phyloP scores from a whole-genome alignment of 257 asterid genomes.

The Phtheirospermum japonicum region DNA sequence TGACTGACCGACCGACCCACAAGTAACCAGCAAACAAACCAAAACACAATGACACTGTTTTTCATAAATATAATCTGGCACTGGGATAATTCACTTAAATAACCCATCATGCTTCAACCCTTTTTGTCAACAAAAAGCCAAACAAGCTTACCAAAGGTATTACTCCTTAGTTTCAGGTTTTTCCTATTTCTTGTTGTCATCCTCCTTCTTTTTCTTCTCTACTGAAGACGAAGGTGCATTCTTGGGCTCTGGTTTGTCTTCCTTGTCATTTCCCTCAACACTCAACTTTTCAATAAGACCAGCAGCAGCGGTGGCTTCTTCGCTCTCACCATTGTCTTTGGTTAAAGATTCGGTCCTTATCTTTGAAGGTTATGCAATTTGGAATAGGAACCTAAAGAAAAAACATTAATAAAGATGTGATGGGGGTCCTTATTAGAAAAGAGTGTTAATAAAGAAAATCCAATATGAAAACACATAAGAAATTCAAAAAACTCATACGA shows the following conservation, averaged over 20 bases:
- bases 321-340: slow-evolving; percentile 36
- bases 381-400: slow-evolving; percentile 7
- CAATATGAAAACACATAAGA: no score
- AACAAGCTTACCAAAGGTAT: slow-evolving; percentile 28
- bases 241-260: no score
- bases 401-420: slow-evolving; percentile 3
- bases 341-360: slow-evolving; percentile 54
- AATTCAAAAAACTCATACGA: no score
- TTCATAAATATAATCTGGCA: slow-evolving; percentile 17
- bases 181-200: slow-evolving; percentile 32
- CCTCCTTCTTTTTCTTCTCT: slow-evolving; percentile 38
- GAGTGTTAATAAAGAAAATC: no score
- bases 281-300: no score
- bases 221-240: no score
- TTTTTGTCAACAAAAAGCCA: slow-evolving; percentile 27
- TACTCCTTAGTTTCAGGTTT: slow-evolving; percentile 38
- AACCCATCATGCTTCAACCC: slow-evolving; percentile 37
- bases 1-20: slow-evolving; percentile 18
- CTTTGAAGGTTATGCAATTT: slow-evolving; percentile 75
- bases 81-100: no score
- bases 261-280: no score
- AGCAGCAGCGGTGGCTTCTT: no score
- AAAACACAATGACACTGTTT: slow-evolving; percentile 24
- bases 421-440: not conserved
- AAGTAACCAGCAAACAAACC: slow-evolving; percentile 22